Conservation (phyloP, 2,329 filamentous ascomycete species). For the Aspergillus ochraceus region DNA sequence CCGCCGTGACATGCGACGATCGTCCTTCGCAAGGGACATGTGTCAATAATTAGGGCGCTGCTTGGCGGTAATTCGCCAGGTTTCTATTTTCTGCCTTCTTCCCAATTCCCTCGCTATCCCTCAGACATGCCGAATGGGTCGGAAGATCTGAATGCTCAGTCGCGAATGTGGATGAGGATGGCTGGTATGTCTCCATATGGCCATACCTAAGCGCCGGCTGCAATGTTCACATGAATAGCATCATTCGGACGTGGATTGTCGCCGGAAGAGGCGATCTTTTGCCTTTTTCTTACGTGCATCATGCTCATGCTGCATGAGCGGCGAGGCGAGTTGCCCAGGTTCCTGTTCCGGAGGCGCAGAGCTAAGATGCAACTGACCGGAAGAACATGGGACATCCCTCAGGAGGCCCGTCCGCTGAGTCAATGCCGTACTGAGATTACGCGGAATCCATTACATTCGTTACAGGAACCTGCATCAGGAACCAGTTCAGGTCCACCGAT, state of each 20-base stretch:
- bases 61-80: background rate
- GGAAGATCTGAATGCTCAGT: background rate
- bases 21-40: background rate
- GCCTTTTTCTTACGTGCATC: no score
- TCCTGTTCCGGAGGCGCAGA: no score
- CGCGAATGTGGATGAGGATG: background rate
- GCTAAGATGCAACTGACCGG: background rate
- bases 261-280: no score
- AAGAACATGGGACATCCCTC: background rate
- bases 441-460: background rate
- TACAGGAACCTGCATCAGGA: background rate
- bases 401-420: no score
- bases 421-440: no score
- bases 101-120: no score
- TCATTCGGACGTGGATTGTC: background rate
- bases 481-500: slow-evolving; percentile 8
- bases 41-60: background rate
- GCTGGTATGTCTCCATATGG: background rate
- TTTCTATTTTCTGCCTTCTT: background rate
- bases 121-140: no score
- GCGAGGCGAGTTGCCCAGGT: background rate
- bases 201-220: background rate
- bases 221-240: background rate
- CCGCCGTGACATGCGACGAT: background rate
- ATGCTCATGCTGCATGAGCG: background rate